Evolutionary conservation across 345 rosid genomes (phyloP), one percentile per base, ranked within the genome.

Genomic region (Salix purpurea): DNA sequence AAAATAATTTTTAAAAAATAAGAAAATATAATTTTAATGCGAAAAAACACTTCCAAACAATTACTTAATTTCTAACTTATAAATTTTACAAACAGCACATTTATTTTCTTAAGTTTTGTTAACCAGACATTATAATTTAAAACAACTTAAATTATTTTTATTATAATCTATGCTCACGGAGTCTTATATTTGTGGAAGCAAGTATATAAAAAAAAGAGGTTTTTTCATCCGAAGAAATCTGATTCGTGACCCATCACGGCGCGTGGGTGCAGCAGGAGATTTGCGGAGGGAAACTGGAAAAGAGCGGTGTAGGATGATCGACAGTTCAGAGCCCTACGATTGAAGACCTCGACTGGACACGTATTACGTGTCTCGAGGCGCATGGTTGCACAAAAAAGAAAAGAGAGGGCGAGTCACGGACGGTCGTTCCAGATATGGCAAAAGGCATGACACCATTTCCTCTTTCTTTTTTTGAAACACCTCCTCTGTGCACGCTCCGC

Each of bases 331-430:
- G 26, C 28, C 52, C 60, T 52, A 56, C 24, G 67, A 23, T 30
- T 52, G 67, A 36, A 26, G n/a, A 26, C 4, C 26, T 23, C 1
- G 14, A 23, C 11, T 5, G 0, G 14, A 23, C 11, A 10, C 14
- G 6, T 18, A 71, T 14, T 42, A 40, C 82, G 81, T 82, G 85
- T 67, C 79, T 36, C 24, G 1, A 56, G 39, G 10, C 6, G 23
- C 19, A 26, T 4, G 78, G 76, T 18, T 34, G 6, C 1, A 0
- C 2, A 32, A 28, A 3, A 48, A 4, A 26, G 13, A 32, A 21
- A 2, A 36, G 68, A 28, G 40, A 9, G 65, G 13, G 75, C 21
- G 56, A 58, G 70, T 76, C 74, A 61, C 77, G 67, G 74, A 46
- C 39, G 5, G 70, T 65, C 28, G 69, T 58, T 74, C 76, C 70